A percentile compares a stretch with the other conserved stretches of the same genome.
Evolutionary conservation across 805 yeast genomes (phyloP).

Genomic region (Cyberlindnera xylosilytica): DNA sequence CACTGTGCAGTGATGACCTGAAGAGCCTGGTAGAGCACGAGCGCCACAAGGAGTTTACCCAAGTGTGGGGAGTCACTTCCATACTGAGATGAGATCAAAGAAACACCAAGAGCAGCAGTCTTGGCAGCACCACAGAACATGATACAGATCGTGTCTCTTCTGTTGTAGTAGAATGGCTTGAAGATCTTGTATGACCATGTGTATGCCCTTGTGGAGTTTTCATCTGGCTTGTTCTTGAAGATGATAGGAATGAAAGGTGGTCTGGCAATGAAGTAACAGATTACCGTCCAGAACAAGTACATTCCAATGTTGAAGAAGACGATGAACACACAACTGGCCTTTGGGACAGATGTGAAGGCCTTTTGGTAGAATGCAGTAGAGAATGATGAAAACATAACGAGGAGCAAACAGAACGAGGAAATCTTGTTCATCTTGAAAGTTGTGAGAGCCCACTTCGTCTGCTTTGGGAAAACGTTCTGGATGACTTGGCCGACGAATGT

Average conservation of each 20-base stretch:
- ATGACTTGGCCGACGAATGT: constrained; percentile 83
- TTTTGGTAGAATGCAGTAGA: constrained; percentile 84
- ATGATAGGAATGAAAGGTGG: constrained; percentile 48
- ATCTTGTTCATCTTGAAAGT: constrained; percentile 65
- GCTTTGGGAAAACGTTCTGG: constrained; percentile 66
- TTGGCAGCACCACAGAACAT: constrained; percentile 92
- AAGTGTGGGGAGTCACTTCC: constrained; percentile 57
- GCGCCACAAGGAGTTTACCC: constrained; percentile 74
- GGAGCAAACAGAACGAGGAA: constrained; percentile 73
- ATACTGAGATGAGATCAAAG: constrained; percentile 76
- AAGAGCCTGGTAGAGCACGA: constrained; percentile 83
- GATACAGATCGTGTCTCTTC: constrained; percentile 71
- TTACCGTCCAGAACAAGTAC: constrained; percentile 68
- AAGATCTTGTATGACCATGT: constrained; percentile 34
- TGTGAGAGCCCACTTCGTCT: constrained; percentile 55
- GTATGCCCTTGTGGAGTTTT: constrained; percentile 43
- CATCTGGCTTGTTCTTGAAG: constrained; percentile 46
- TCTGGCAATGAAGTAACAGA: constrained; percentile 60
- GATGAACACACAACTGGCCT: constrained; percentile 66
- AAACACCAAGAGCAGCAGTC: constrained; percentile 89
- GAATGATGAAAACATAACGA: constrained; percentile 76
- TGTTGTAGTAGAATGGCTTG: constrained; percentile 67
- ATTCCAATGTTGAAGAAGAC: constrained; percentile 82
- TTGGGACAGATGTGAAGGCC: constrained; percentile 70
- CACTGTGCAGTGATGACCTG: constrained; percentile 83